phyloP scores from a whole-genome alignment of 176 grass and related monocot genomes.

The Raddia distichophylla region DNA sequence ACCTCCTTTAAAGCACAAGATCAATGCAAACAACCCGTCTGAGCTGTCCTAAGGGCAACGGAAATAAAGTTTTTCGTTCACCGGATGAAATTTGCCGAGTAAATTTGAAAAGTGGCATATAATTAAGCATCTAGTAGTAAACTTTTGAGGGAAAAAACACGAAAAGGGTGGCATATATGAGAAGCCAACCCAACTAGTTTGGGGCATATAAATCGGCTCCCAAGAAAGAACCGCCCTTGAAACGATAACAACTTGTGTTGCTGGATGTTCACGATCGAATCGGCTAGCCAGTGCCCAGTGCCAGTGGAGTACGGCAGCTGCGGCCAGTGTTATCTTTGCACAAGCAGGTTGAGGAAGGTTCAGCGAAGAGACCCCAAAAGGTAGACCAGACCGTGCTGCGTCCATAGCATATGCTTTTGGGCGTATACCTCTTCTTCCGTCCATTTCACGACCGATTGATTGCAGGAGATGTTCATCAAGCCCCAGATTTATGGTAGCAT shows the following conservation, averaged over 20 bases:
- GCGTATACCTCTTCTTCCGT: background rate
- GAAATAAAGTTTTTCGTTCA: no score
- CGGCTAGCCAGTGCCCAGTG: background rate
- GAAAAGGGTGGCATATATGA: no score
- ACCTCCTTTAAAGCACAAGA: background rate
- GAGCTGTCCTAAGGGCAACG: no score
- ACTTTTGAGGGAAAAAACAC: no score
- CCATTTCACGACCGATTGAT: background rate
- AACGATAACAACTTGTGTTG: background rate
- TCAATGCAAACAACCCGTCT: background rate
- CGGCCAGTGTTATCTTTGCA: background rate
- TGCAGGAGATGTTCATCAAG: background rate
- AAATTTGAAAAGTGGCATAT: no score
- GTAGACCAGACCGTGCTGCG: background rate
- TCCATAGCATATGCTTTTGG: background rate
- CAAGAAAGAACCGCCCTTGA: no score
- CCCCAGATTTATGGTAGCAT: background rate
- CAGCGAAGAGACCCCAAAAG: slow-evolving; percentile 1
- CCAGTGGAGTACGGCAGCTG: background rate
- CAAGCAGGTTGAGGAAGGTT: background rate
- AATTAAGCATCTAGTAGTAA: no score
- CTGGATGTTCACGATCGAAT: background rate
- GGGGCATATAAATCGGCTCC: no score
- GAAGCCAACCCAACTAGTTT: no score
- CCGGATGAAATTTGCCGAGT: no score